These are phyloP conservation scores for Volutella citrinella DNA, from an alignment of 2,329 filamentous ascomycete species.

Conservation along the genomic window DNA sequence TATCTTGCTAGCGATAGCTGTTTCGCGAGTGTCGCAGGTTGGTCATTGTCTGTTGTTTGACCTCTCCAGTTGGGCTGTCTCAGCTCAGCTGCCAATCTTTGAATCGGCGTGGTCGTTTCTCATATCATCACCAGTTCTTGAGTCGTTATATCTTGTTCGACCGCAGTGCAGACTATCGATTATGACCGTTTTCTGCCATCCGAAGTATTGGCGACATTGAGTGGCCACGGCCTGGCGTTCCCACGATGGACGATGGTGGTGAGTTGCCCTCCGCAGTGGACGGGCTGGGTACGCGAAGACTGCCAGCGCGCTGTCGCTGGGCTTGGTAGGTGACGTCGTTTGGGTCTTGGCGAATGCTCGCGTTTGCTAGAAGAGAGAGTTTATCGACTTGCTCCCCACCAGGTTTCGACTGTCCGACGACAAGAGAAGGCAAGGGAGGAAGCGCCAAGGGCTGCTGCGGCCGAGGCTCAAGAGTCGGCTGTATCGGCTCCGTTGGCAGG, in stretches of 20 bases:
- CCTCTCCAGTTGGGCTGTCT: too few relatives aligned
- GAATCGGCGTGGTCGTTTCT: too few relatives aligned
- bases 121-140: too few relatives aligned
- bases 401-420: constrained; percentile 22
- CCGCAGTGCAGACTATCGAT: too few relatives aligned
- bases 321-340: constrained; percentile 20
- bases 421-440: constrained; percentile 19
- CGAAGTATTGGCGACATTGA: constrained; percentile 17
- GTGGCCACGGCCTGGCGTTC: constrained; percentile 18
- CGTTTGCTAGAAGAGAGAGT: too few relatives aligned
- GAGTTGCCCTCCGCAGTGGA: constrained; percentile 18
- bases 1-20: too few relatives aligned
- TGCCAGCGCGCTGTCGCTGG: constrained; percentile 17
- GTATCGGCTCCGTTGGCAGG: constrained; percentile 17
- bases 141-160: too few relatives aligned
- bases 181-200: too few relatives aligned
- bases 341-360: constrained; percentile 30
- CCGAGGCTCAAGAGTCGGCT: constrained; percentile 19
- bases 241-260: constrained; percentile 17
- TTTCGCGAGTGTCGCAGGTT: too few relatives aligned
- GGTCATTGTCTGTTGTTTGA: too few relatives aligned
- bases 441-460: constrained; percentile 16
- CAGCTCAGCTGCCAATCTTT: too few relatives aligned
- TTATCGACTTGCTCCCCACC: constrained; percentile 14
- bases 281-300: constrained; percentile 22